These are phyloP conservation scores for Exophiala lecanii-corni DNA, from an alignment of 2,329 filamentous ascomycete species.

Conservation along the genomic window DNA sequence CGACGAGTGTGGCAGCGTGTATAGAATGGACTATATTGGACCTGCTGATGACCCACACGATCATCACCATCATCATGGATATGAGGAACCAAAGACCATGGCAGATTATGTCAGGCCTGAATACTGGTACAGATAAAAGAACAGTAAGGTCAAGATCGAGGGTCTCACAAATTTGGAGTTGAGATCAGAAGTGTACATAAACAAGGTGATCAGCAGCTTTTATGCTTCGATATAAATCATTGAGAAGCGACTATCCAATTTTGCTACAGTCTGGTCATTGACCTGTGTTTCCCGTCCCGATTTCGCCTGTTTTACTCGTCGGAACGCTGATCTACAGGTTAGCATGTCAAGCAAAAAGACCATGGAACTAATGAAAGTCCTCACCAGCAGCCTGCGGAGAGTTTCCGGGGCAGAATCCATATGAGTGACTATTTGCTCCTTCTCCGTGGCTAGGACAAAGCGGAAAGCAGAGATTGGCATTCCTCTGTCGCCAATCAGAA, in stretches of 20 bases:
- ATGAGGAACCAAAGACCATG: conserved; percentile 89
- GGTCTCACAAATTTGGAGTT: not conserved
- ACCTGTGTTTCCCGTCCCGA: no score
- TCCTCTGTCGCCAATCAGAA: no score
- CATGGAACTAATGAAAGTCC: no score
- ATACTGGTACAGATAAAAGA: conserved; percentile 66
- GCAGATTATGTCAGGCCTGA: conserved; percentile 93
- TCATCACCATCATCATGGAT: conserved; percentile 48
- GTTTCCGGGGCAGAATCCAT: no score
- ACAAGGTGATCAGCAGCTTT: not conserved
- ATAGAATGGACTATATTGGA: conserved; percentile 97
- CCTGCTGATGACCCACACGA: conserved; percentile 65
- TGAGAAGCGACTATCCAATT: not conserved
- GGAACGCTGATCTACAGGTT: no score
- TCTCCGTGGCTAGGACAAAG: no score
- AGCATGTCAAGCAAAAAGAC: no score
- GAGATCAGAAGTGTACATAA: conserved; percentile 1
- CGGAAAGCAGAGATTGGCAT: no score
- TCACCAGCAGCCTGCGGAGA: no score
- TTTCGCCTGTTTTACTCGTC: no score
- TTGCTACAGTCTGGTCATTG: no score
- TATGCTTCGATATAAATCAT: not conserved
- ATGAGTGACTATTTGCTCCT: no score
- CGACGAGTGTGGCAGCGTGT: conserved; percentile 91
- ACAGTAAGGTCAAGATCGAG: not conserved